Evolutionary conservation across 345 rosid genomes (phyloP), one percentile per base, ranked within the genome.

Genomic region (Rubroshorea leprosula): DNA sequence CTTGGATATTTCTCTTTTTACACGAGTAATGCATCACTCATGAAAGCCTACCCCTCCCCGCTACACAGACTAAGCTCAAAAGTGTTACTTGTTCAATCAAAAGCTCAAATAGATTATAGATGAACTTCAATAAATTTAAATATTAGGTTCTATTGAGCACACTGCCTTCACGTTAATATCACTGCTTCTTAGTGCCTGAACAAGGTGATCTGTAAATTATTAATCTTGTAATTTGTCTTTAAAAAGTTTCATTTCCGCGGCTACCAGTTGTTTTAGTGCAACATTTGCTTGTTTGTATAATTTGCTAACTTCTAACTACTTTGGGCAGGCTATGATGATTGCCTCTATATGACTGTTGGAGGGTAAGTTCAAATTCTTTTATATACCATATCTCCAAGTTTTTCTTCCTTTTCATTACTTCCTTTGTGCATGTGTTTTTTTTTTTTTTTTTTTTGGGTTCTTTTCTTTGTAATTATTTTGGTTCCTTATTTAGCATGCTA

Each of bases 281-380:
- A n/a, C n/a, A n/a, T n/a, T n/a, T n/a, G n/a, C n/a, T n/a, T n/a
- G n/a, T n/a, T 43, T 46, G 3, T 16, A n/a, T 26, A 1, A 22
- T 8, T 18, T 15, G 31, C 55, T 76, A 27, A 35, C 25, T 21
- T 57, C 29, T 51, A 24, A 23, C 10, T 51, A 5, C 64, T 65
- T n/a, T n/a, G n/a, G n/a, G 43, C 78, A 81, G 81, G 87, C 68
- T 84, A 81, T 70, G 83, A 78, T 66, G 79, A 72, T 65, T 81
- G 87, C 81, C 57, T 77, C 69, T 84, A 79, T 84, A 77, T n/a
- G n/a, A n/a, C n/a, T n/a, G n/a, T n/a, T n/a, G n/a, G n/a, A n/a
- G n/a, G n/a, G n/a, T n/a, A n/a, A 69, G 83, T 68, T n/a, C n/a
- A n/a, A n/a, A n/a, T 49, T 22, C 29, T 35, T 21, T 22, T 20